Evolutionary conservation across 345 rosid genomes (phyloP), one percentile per base, ranked within the genome.

Genomic region (Punica granatum): DNA sequence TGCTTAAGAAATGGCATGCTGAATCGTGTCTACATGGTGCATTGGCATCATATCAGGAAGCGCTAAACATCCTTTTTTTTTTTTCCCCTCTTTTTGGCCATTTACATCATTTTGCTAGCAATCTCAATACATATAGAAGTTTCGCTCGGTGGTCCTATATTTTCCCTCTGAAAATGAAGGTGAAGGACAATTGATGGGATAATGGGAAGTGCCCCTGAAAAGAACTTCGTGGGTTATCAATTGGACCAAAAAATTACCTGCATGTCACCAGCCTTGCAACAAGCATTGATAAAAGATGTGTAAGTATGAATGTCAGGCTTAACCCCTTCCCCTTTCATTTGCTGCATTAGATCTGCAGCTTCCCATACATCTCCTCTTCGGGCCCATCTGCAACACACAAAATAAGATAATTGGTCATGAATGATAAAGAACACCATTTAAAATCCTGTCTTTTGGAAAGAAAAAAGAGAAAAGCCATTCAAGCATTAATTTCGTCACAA

Each of bases 311-410:
- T 90, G 53, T 93, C 97, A 6, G 95, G 98, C 63, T 86, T 76
- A 64, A 93, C 95, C 31, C 94, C 90, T 74, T 83, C 98, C 60
- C 72, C 83, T 53, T 79, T 90, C 98, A 93, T 93, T 80, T 90
- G 96, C 62, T 89, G 96, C 88, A 93, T 86, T 74, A 93, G 82
- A 69, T 93, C 98, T 35, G 90, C 91, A 12, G 98, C 97, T 78
- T 93, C 97, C 98, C 98, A 90, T 31, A 93, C 89, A 83, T 90
- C 97, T 18, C 99, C 99, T 77, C 97, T 77, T 68, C 99, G 82
- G 72, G 99, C 95, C 99, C 97, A 93, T 83, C 99, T 93, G 30
- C 43, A 32, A 16, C 53, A 64, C 7, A 68, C 26, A 48, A 34
- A 56, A 60, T 4, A 44, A n/a, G 14, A 36, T 2, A 61, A 26